Percentiles rank a stretch among this genome's conserved stretches.
phyloP scores from a whole-genome alignment of 1,139 yeast genomes.

The Geotrichum reessii region DNA sequence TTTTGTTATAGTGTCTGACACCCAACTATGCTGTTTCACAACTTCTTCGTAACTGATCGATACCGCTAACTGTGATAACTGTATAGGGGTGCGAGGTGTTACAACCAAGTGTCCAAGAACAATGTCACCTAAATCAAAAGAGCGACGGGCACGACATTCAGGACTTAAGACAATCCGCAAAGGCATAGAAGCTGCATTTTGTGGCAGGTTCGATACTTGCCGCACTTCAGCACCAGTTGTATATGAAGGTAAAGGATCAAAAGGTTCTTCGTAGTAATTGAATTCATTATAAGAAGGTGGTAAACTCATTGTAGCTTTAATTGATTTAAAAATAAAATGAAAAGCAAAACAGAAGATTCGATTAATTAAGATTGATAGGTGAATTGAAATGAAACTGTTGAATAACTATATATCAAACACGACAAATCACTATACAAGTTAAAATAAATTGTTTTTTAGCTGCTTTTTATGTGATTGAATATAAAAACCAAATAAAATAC shows the following conservation, averaged over 20 bases:
- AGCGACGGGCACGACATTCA: background rate
- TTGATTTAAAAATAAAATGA: background rate
- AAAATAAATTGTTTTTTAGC: too few relatives aligned
- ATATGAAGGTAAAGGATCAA: background rate
- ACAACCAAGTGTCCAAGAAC: background rate
- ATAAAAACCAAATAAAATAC: too few relatives aligned
- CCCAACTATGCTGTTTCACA: background rate
- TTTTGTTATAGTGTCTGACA: background rate
- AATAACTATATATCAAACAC: too few relatives aligned
- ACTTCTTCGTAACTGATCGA: constrained; percentile 1
- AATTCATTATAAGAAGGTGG: background rate
- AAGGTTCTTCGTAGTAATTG: background rate
- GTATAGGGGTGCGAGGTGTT: background rate
- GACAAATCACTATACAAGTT: too few relatives aligned
- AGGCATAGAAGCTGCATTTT: background rate
- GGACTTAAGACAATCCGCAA: background rate
- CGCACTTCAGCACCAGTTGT: constrained; percentile 4
- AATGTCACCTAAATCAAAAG: constrained; percentile 5
- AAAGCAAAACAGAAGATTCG: background rate
- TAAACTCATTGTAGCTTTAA: background rate
- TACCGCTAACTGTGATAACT: background rate
- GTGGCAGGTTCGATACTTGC: background rate
- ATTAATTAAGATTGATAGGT: background rate
- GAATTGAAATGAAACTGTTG: background rate
- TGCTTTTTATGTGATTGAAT: too few relatives aligned